Base-by-base conservation (phyloP, 2,329 filamentous ascomycete genomes). In the Elsinoe arachidis region DNA sequence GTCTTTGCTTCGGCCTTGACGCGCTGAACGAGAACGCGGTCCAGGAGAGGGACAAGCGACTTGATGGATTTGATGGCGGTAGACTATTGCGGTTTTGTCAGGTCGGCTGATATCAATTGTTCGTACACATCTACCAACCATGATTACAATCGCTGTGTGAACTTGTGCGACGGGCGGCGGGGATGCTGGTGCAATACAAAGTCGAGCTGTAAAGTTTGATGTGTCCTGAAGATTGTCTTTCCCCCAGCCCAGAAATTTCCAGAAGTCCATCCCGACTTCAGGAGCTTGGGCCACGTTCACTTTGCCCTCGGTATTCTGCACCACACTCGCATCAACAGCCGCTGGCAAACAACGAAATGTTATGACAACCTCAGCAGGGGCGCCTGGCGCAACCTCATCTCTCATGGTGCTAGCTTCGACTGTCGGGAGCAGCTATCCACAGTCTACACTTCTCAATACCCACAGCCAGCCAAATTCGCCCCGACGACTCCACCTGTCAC, bases 1-100 rank as follows among this genome's bases (percentile, higher is more conserved):
- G 93, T 99, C 83, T 96, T 96, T 72, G 90, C 76, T 78, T 97
- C 92, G 69, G 92, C 88, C 81, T 97, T 97, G 78, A 96, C 78
- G 76, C 93, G 90, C 85, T 99, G 93, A 66, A 99, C 90, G 63
- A 99, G 87, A 67, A 99, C 90, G 69, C 93, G 92, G 84, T 99
- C 93, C 76, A 99, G 86, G 66, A 99, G 91, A 62, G 93, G 93
- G 60, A 86, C 88, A 68, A 99, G 91, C 70, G 86, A 85, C 78
- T 92, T 93, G 84, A 99, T 91, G 73, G 88, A 95, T 76, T 92
- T 93, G 79, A 97, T 83, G 64, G 91, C 82, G 66, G 74, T 68
- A 44, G 70, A 63, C 69, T 72, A 60, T 17, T 14, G 3, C 15
- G 21, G 14, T 14, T 37, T 15, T 19, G 17, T 53, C 19, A 53